These are phyloP conservation scores for Pisolithus thermaeus DNA, from an alignment of 1,284 basidiomycete species.

Conservation along the genomic window DNA sequence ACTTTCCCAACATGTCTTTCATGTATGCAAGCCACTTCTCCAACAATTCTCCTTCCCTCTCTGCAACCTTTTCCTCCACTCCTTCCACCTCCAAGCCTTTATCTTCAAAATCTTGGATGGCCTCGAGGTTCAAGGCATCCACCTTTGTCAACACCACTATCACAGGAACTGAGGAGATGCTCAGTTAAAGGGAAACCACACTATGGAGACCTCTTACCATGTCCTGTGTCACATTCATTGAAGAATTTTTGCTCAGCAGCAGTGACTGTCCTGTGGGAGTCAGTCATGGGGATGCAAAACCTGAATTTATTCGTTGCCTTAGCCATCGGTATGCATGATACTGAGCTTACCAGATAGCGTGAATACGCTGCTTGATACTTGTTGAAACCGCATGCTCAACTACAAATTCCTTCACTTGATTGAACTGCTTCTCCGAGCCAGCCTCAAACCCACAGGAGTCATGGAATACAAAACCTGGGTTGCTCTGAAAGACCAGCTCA, in stretches of 20 bases:
- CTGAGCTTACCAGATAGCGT: conserved; percentile 22
- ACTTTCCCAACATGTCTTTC: neutral
- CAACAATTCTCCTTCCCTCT: neutral
- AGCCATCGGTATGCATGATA: neutral
- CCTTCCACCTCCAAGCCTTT: neutral
- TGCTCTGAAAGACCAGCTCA: conserved; percentile 22
- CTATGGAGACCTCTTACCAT: neutral
- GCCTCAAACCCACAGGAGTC: conserved; percentile 27
- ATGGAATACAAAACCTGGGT: conserved; percentile 21
- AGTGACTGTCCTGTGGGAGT: conserved; percentile 5
- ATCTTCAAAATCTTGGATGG: conserved; percentile 1
- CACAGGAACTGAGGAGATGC: neutral
- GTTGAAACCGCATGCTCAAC: neutral
- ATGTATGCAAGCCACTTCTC: no score
- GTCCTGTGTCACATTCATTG: conserved; percentile 8
- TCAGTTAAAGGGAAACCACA: no score
- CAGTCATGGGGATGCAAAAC: conserved; percentile 16
- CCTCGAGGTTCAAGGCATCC: conserved; percentile 25
- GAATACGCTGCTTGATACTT: conserved; percentile 11
- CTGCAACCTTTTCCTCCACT: neutral
- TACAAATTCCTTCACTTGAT: conserved; percentile 18
- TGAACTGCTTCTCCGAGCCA: conserved; percentile 16
- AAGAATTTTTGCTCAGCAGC: conserved; percentile 7
- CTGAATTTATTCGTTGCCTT: neutral
- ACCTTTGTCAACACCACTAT: conserved; percentile 8